Evolutionary conservation across 306 rosid species (phyloP), one percentile per base, ranked within the genome.

Genomic region (Dryas alaskensis): DNA sequence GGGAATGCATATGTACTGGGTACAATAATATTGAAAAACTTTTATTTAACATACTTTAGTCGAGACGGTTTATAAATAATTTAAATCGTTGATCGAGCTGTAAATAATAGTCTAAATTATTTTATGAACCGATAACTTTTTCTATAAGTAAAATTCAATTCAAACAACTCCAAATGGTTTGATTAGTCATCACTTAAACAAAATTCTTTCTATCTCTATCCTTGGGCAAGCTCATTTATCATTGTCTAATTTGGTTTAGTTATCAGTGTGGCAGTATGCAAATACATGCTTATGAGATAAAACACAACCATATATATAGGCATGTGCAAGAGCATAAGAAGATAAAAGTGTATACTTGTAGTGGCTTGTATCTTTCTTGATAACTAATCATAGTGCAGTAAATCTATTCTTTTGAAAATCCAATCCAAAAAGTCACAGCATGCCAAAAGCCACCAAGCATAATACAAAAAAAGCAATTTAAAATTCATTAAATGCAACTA

Each of bases 151-250:
- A 22, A 22, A 22, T 22, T 22, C 22, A 22, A 22, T 0, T 22
- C 22, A 22, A 22, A 22, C 22, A 22, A 22, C 22, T 22, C 22
- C 22, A 55, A 74, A 77, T 53, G 52, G 50, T 83, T 74, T 66
- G 22, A 51, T 0, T 39, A 57, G 22, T 12, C 25, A 14, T 27
- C 63, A 45, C 51, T 70, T 71, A 1, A 51, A 10, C 54, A 68
- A n/a, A 40, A 37, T 57, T 39, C 58, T 39, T 10, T 13, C 22
- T 8, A 49, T 51, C 12, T 17, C 17, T 27, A 42, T 37, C 19
- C 55, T 58, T 0, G 5, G 68, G 61, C 10, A 60, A 25, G 37
- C 16, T 48, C n/a, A 44, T 4, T 27, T 69, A 37, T 69, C 70
- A 47, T 27, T 49, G 69, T 42, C 8, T 57, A 44, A 45, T 44